Base-by-base conservation (phyloP, 441 rosid genomes). In the Rhodomyrtus psidioides region DNA sequence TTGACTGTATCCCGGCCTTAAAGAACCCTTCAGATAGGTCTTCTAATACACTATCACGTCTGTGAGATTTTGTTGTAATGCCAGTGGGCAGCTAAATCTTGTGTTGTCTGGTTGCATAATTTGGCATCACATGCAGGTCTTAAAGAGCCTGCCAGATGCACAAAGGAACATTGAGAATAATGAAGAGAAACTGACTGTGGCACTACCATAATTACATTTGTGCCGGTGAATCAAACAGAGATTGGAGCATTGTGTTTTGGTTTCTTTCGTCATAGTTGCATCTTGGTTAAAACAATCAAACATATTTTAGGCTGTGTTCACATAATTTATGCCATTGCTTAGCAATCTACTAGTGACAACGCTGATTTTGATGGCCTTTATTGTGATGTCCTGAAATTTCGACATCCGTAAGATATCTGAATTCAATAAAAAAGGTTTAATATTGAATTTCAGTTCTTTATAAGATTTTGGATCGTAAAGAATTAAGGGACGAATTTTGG, bases 61-160 rank as follows among this genome's bases (percentile, higher is more conserved):
- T 65, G 76, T 65, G 39, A 19, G 4, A 65, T 65, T 34, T 65
- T 65, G 76, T 34, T 9, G 46, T 34, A 65, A 19, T 65, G 76
- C 76, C 76, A 34, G 6, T 12, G 76, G 76, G 4, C 7, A 65
- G 46, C 46, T 34, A 34, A 65, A 65, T 65, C 46, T 34, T 65
- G 76, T 4, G 21, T 62, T 28, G 81, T 23, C 57, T 57, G 27
- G 28, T 82, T 12, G 12, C 49, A 44, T 76, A 23, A 54, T 56
- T n/a, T 46, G 42, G 28, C 59, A 14, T 19, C 81, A 55, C 86
- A 27, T 88, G 42, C 83, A 93, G 98, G 91, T 93, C 86, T 88
- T 94, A 81, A 92, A 86, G 82, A 90, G 90, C 88, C 91, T 94
- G 85, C 93, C 94, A 30, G 92, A 93, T 86, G 82, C 88, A 17